phyloP scores from a whole-genome alignment of 495 filamentous ascomycete species.

The Annulohypoxylon bovei region DNA sequence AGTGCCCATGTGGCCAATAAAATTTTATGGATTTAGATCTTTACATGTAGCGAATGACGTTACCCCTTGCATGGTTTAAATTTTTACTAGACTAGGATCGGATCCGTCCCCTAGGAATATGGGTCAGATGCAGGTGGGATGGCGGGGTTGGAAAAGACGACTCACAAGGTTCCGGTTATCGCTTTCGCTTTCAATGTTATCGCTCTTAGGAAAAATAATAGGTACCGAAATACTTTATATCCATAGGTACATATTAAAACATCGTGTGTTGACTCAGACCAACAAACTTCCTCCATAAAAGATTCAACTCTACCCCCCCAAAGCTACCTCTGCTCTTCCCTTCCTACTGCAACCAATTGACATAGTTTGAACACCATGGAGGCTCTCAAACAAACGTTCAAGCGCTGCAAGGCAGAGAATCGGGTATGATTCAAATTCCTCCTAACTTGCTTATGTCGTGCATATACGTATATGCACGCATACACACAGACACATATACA shows the following conservation, averaged over 20 bases:
- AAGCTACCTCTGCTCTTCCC: neutral
- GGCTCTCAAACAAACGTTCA: conserved; percentile 84
- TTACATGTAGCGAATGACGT: conserved; percentile 1
- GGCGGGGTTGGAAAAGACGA: conserved; percentile 27
- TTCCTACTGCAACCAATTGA: conserved; percentile 8
- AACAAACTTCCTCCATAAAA: conserved; percentile 16
- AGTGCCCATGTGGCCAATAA: conserved; percentile 10
- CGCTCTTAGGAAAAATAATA: neutral
- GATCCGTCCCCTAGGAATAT: conserved; percentile 4
- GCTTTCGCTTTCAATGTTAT: conserved; percentile 1
- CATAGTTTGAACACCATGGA: conserved; percentile 63
- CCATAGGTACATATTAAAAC: neutral
- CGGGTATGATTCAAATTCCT: conserved; percentile 63
- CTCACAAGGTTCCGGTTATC: conserved; percentile 28
- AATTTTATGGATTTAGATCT: conserved; percentile 1
- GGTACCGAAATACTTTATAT: neutral
- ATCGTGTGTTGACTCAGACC: conserved; percentile 21
- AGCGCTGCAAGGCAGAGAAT: conserved; percentile 81
- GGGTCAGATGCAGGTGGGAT: conserved; percentile 15
- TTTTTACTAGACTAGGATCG: neutral
- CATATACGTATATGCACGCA: neutral
- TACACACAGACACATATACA: neutral
- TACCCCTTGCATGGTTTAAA: conserved; percentile 20
- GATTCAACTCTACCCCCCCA: neutral
- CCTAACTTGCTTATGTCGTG: neutral